Base-by-base conservation (phyloP, 169 alveolate genomes). In the Eimeria tenella region DNA sequence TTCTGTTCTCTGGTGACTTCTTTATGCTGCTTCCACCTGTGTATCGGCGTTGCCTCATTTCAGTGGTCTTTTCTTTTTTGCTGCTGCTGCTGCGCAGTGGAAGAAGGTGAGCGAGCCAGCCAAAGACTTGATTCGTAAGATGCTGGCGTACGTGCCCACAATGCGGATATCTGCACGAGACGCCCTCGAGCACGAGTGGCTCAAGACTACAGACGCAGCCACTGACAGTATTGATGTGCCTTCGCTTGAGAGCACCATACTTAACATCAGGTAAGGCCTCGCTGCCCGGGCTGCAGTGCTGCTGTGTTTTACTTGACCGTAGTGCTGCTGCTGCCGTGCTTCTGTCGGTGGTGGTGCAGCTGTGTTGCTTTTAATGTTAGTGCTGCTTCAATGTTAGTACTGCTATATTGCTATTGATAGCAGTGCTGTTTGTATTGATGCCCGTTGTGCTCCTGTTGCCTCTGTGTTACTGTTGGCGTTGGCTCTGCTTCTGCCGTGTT, bases 131-230 rank as follows among this genome's bases (percentile, higher is more conserved):
- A 97, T 98, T 31, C 86, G 97, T 23, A 95, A 96, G 77, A 97
- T 97, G 99, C 94, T 98, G 74, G 95, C 97, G 82, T 97, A 95
- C 95, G 97, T 97, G 90, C 97, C 99, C 56, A 96, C 97, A 6
- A 96, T 95, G 96, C 93, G 99, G 68, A 97, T 98, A 58, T 93
- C 98, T 55, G 99, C 99, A 4, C 94, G 95, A 2, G 96, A 97
- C 86, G 98, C 98, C 62, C 95, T 98, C 42, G 98, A 97, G 53
- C 99, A 98, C 95, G 97, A 96, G 86, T 98, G 99, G 99, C 95
- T 98, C 77, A 96, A 96, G 74, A 95, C 95, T 88, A 96, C 96
- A 95, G 68, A 55, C n/a, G 96, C 98, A 86, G 96, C 94, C 83
- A 95, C 96, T 23, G 94, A 93, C 70, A 84, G 86, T 88, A 77